These are phyloP conservation scores for Colletotrichum simmondsii DNA, from an alignment of 2,329 filamentous ascomycete genomes.

Conservation along the genomic window DNA sequence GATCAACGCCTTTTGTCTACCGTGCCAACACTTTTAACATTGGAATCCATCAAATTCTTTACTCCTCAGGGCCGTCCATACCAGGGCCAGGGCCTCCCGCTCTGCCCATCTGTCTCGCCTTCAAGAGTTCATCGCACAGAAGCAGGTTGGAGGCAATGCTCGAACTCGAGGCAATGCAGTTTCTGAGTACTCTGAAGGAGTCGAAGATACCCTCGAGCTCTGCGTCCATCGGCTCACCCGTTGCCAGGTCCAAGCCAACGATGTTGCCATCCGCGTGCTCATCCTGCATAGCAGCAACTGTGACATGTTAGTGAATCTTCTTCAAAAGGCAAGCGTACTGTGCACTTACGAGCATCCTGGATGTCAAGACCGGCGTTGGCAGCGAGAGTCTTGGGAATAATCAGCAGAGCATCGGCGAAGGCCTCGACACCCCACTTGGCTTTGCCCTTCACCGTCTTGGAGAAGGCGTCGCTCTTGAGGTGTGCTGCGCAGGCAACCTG, in stretches of 20 bases:
- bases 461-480: conserved; percentile 86
- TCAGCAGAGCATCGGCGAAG: conserved; percentile 92
- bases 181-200: conserved; percentile 93
- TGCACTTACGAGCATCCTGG: conserved; percentile 85
- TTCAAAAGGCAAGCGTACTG: background rate
- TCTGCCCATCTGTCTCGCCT: conserved; percentile 93
- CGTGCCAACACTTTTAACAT: conserved; percentile 54
- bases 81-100: conserved; percentile 71
- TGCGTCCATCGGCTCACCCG: conserved; percentile 95
- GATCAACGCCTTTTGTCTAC: conserved; percentile 48
- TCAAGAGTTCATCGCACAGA: conserved; percentile 95
- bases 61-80: conserved; percentile 70
- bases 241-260: conserved; percentile 86
- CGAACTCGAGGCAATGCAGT: conserved; percentile 92
- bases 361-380: conserved; percentile 97
- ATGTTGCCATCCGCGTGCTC: conserved; percentile 85
- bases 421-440: conserved; percentile 95
- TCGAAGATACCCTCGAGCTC: conserved; percentile 93
- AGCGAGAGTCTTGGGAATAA: conserved; percentile 97
- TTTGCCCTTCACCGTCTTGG: conserved; percentile 95
- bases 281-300: conserved; percentile 88
- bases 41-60: conserved; percentile 40
- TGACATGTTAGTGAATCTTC: background rate
- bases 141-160: conserved; percentile 96
- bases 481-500: conserved; percentile 92